Conservation (phyloP, 108 stramenopile genomes). For the Nitzschia sp. region DNA sequence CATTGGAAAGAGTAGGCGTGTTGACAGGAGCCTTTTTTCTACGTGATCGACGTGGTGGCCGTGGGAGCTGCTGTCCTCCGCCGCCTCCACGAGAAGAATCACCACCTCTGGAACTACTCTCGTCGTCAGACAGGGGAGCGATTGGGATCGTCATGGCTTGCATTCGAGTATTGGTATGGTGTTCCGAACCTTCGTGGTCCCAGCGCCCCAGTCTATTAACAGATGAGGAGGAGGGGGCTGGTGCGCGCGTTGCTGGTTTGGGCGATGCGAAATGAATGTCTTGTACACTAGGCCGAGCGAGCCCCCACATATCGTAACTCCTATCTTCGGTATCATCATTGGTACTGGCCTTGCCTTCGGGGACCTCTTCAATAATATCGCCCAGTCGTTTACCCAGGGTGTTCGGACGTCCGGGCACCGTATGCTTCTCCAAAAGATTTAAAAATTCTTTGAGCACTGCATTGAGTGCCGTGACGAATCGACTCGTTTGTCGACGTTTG, state of each 20-base stretch:
- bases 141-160: background rate
- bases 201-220: background rate
- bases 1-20: background rate
- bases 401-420: background rate
- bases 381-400: background rate
- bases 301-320: background rate
- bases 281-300: background rate
- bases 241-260: background rate
- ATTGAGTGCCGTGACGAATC: constrained; percentile 68
- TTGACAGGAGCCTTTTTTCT: background rate
- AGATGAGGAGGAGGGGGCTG: background rate
- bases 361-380: constrained; percentile 3
- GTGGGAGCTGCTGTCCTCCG: no score
- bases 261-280: background rate
- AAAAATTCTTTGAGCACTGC: constrained; percentile 28
- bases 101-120: background rate
- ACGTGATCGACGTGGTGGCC: background rate
- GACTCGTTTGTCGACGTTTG: constrained; percentile 82
- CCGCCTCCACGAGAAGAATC: background rate
- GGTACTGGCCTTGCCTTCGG: background rate
- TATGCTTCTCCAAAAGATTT: background rate
- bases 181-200: background rate
- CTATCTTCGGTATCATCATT: background rate
- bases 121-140: background rate
- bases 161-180: background rate